Percentiles rank a stretch among this genome's conserved stretches.
Evolutionary conservation across 2,329 filamentous ascomycete genomes (phyloP).

Genomic region (Tolypocladium nubicola): DNA sequence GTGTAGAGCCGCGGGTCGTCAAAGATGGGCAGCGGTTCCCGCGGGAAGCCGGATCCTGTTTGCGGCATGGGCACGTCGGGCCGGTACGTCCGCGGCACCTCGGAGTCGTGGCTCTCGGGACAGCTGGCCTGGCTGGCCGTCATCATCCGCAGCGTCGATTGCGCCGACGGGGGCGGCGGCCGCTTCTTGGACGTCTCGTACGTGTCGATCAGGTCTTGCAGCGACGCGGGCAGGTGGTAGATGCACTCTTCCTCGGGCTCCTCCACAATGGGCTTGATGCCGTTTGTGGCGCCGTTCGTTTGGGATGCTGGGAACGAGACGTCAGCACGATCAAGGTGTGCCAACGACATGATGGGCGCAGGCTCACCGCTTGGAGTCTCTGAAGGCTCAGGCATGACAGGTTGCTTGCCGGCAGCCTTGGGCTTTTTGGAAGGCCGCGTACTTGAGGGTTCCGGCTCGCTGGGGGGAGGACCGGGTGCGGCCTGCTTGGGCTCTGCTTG

Average conservation of each 20-base stretch:
- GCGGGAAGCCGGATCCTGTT: slow-evolving; percentile 75
- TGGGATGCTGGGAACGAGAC: slow-evolving; percentile 21
- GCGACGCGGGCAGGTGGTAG: slow-evolving; percentile 79
- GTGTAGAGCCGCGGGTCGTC: slow-evolving; percentile 83
- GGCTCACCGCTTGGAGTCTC: slow-evolving; percentile 34
- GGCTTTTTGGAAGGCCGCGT: slow-evolving; percentile 25
- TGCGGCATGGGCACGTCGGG: slow-evolving; percentile 69
- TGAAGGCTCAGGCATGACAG: slow-evolving; percentile 26
- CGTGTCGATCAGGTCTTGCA: slow-evolving; percentile 84
- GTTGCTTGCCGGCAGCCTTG: slow-evolving; percentile 34
- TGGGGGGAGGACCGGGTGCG: slow-evolving; percentile 15
- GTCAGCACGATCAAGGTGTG: neutral
- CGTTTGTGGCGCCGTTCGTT: slow-evolving; percentile 43
- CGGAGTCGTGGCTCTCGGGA: slow-evolving; percentile 68
- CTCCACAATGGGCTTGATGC: slow-evolving; percentile 33
- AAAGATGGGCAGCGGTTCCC: slow-evolving; percentile 84
- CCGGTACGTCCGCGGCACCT: slow-evolving; percentile 73
- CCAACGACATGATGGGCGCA: neutral
- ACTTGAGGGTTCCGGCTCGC: slow-evolving; percentile 15
- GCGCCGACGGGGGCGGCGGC: slow-evolving; percentile 48
- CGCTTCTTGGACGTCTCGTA: slow-evolving; percentile 76
- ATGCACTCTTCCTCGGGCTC: slow-evolving; percentile 62
- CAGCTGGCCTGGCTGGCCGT: slow-evolving; percentile 61
- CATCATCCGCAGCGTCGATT: slow-evolving; percentile 63
- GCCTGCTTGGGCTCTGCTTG: slow-evolving; percentile 23